Evolutionary conservation across 306 rosid genomes (phyloP).

Genomic region (Glycine soja): DNA sequence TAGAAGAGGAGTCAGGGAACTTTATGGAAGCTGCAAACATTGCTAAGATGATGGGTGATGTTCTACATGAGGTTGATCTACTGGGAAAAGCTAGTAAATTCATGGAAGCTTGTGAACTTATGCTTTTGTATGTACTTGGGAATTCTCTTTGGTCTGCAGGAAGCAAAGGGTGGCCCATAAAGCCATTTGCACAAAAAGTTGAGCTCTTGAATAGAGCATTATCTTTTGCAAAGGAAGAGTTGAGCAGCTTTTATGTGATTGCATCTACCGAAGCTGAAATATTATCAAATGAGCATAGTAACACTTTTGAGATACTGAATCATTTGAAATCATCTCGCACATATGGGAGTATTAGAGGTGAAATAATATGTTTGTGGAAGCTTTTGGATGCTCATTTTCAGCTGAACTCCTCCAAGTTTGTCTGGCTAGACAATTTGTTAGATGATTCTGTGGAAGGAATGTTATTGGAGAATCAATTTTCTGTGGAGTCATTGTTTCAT

Average conservation of each 20-base stretch:
- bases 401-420: conserved; percentile 45
- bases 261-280: conserved; percentile 62
- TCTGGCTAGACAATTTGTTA: conserved; percentile 52
- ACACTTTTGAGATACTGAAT: conserved; percentile 31
- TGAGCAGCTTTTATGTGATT: conserved; percentile 44
- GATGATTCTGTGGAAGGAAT: conserved; percentile 45
- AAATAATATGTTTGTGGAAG: conserved; percentile 63
- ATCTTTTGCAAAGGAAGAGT: conserved; percentile 55
- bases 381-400: conserved; percentile 70
- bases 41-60: conserved; percentile 66
- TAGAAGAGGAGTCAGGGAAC: conserved; percentile 80
- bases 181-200: conserved; percentile 53
- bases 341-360: conserved; percentile 56
- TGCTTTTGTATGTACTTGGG: conserved; percentile 56
- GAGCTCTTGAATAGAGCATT: conserved; percentile 63
- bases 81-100: conserved; percentile 65
- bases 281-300: conserved; percentile 46
- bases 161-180: conserved; percentile 77
- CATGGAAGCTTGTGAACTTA: conserved; percentile 55
- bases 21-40: conserved; percentile 64
- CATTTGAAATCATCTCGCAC: conserved; percentile 55
- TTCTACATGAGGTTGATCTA: conserved; percentile 55
- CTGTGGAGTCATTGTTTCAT: conserved; percentile 64
- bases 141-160: conserved; percentile 76
- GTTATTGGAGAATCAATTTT: conserved; percentile 49